Percentiles rank a stretch among this genome's conserved stretches.
phyloP scores from a whole-genome alignment of 306 rosid species.

The Casuarina equisetifolia region DNA sequence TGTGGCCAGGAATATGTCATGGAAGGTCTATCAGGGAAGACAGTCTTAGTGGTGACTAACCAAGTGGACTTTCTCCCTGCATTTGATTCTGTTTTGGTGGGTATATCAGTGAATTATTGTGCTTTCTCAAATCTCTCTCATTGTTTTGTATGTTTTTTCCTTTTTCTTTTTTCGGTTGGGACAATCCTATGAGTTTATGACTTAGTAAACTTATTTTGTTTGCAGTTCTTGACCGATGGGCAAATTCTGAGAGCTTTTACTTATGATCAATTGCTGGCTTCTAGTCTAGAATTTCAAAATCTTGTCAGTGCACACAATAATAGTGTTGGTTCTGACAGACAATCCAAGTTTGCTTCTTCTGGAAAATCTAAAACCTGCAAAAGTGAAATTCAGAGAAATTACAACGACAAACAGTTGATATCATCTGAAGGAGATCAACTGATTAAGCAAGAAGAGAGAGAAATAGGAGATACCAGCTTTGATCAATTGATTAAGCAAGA shows the following conservation, averaged over 20 bases:
- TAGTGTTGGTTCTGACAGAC: constrained; percentile 36
- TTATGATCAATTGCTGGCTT: constrained; percentile 36
- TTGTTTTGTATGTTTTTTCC: not conserved
- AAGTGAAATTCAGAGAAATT: constrained; percentile 26
- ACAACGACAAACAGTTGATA: constrained; percentile 3
- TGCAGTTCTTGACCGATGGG: constrained; percentile 59
- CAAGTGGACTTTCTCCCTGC: constrained; percentile 65
- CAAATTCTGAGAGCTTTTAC: constrained; percentile 40
- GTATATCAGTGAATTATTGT: not conserved
- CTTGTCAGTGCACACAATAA: constrained; percentile 60
- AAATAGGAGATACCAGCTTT: too few relatives aligned
- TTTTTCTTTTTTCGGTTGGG: not conserved
- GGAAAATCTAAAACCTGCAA: constrained; percentile 1
- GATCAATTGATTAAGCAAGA: constrained; percentile 46
- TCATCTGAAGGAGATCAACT: constrained; percentile 36
- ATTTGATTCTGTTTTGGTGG: constrained; percentile 51
- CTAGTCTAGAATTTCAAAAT: constrained; percentile 53
- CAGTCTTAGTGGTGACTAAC: constrained; percentile 59
- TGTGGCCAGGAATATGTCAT: constrained; percentile 50
- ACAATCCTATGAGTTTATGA: not conserved
- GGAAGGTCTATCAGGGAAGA: constrained; percentile 50
- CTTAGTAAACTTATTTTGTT: not conserved
- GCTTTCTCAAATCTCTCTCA: not conserved
- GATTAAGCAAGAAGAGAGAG: constrained; percentile 41
- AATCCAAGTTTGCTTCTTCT: constrained; percentile 7